These are phyloP conservation scores for Blastobotrys ciferrii DNA, from an alignment of 1,139 yeast genomes.

Conservation along the genomic window DNA sequence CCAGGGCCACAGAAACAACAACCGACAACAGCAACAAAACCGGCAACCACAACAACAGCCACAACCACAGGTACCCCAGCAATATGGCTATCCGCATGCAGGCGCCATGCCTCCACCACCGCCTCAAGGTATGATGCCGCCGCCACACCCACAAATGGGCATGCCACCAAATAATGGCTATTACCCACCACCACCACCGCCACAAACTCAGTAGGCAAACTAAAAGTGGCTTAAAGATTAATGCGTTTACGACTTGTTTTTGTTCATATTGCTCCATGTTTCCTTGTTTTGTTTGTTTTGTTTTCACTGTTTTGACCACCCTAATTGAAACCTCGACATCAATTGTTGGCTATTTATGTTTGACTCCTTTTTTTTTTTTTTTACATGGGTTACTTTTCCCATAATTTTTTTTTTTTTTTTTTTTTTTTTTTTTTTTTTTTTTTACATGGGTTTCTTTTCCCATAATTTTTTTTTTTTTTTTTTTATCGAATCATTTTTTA, in stretches of 20 bases:
- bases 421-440: constrained; percentile 4
- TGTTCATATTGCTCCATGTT: constrained; percentile 13
- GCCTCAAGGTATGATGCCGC: constrained; percentile 18
- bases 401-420: constrained; percentile 9
- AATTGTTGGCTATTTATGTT: constrained; percentile 13
- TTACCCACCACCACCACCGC: constrained; percentile 23
- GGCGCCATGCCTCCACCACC: constrained; percentile 15
- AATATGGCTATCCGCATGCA: not conserved
- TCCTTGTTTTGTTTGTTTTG: constrained; percentile 11
- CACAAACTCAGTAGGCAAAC: constrained; percentile 8
- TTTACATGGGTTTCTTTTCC: constrained; percentile 12
- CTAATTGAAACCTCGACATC: not conserved
- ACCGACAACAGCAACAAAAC: constrained; percentile 26
- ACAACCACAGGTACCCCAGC: constrained; percentile 23
- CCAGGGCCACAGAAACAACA: constrained; percentile 22
- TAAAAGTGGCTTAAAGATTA: not conserved
- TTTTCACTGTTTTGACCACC: constrained; percentile 9
- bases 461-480: constrained; percentile 9
- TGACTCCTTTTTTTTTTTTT: not conserved
- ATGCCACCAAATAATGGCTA: constrained; percentile 10
- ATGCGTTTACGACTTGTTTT: constrained; percentile 9
- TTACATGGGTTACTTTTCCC: constrained; percentile 11
- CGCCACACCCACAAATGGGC: constrained; percentile 17
- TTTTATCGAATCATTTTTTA: constrained; percentile 1
- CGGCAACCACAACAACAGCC: constrained; percentile 24